Base-by-base conservation (phyloP, 2,329 filamentous ascomycete genomes). In the Neonectria punicea region DNA sequence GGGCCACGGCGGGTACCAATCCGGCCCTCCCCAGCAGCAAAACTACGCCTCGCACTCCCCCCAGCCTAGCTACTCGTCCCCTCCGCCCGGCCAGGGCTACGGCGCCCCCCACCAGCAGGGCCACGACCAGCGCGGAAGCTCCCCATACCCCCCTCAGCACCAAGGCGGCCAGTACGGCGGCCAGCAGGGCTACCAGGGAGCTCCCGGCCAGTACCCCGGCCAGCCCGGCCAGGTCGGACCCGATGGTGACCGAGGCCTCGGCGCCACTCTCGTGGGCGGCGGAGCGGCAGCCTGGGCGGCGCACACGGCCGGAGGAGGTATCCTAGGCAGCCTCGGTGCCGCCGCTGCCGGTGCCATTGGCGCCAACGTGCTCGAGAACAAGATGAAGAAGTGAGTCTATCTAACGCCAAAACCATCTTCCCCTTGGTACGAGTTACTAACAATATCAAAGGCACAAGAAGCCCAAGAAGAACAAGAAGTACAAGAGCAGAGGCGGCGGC, bases 211-310 rank as follows among this genome's bases (percentile, higher is more conserved):
- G 32, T 67, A 73, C 36, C 70, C 55, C 9, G 49, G 49, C n/a
- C 49, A 51, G 50, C 71, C 71, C 28, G 73, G 72, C 13, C 72
- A 74, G 28, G 66, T 73, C 46, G 75, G 76, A 2, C 79, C 78
- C 5, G 75, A 80, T 44, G 79, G 78, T 47, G 86, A 89, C n/a
- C 84, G 86, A 53, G 87, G 87, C 36, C 80, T 89, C 18, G 86
- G 85, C 4, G 84, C 86, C 1, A 83, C 86, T 3, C 71, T 89
- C 28, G 69, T 85, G 1, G 86, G 86, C 22, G 84, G 85, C 58
- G 85, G 82, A 18, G 85, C 80, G 1, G 86, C 84, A n/a, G 86
- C 83, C 8, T 87, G 82, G 71, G 80, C 85, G 0, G 86, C 85
- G 0, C 83, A 87, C 75, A 83, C 85, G 68, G 77, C 85, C 20